Evolutionary conservation across 1,284 basidiomycete species (phyloP), one percentile per base, ranked within the genome.

Genomic region (Ustilago cynodontis): DNA sequence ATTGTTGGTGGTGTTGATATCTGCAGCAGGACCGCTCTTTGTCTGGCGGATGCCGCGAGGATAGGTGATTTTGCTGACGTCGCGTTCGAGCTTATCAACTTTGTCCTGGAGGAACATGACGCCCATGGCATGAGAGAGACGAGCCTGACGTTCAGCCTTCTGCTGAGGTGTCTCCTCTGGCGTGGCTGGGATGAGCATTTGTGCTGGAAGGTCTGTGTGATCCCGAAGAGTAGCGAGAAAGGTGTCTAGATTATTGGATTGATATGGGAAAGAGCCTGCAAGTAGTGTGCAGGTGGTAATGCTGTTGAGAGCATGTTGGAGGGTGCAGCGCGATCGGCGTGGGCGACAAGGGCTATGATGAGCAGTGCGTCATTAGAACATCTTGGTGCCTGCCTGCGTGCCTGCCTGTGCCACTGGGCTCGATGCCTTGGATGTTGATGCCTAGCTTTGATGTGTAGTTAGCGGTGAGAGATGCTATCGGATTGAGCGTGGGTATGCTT

Each of bases 71-170:
- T 70, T 55, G 52, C 62, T 62, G 14, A 76, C 78, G 26, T 82
- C 74, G 14, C 61, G 63, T 50, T 82, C 76, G 49, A 83, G 73
- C 45, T 72, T 69, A 28, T 74, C 65, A 3, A 83, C 82, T 53
- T 78, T 73, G 65, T 82, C 72, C 51, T 82, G 79, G 13, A 83
- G 78, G 43, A 79, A 78, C 65, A 83, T 75, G 59, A 80, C 80
- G 31, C 80, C 82, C 82, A 83, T 83, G 8, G 76, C 76, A n/a
- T 77, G 56, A 16, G 78, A 80, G 29, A 82, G 69, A 13, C 68
- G 71, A 20, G 68, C 51, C 29, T 78, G 76, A 41, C 68, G 67
- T 52, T 71, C 71, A 1, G 65, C 65, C 47, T 65, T 60, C 43
- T 74, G 65, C 37, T 65, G 66, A 0, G 24, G 28, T 2, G 71